Evolutionary conservation across 345 rosid species (phyloP).

Genomic region (Camelina hispida): DNA sequence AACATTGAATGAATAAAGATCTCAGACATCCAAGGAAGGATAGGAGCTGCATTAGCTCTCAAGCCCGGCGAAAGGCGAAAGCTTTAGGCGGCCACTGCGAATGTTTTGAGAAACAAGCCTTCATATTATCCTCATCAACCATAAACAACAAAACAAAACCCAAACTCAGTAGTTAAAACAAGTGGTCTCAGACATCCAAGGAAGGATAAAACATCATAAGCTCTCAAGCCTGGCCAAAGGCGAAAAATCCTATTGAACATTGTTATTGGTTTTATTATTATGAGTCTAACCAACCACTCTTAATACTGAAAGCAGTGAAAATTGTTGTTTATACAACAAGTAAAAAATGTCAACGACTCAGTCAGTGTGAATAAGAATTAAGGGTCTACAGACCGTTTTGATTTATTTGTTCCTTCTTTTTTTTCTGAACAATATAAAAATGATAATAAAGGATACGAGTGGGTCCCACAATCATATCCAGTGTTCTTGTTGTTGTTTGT

Average conservation of each 20-base stretch:
- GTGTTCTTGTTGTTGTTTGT: neutral
- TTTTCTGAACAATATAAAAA: neutral
- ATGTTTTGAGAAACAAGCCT: constrained; percentile 51
- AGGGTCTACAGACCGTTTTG: no score
- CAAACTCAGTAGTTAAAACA: neutral
- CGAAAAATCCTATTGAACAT: no score
- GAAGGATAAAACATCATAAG: constrained; percentile 61
- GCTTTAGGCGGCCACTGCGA: constrained; percentile 78
- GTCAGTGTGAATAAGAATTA: no score
- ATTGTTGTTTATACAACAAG: no score
- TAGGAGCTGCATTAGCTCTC: constrained; percentile 41
- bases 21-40: constrained; percentile 49
- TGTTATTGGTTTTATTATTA: no score
- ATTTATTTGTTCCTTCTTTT: no score
- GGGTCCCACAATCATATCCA: constrained; percentile 38
- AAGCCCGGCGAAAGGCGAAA: constrained; percentile 46
- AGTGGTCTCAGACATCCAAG: constrained; percentile 49
- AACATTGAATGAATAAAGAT: neutral
- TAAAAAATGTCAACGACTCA: no score
- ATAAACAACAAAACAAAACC: neutral
- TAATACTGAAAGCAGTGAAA: no score
- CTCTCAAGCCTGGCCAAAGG: constrained; percentile 74
- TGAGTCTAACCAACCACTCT: no score
- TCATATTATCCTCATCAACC: neutral
- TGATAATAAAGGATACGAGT: neutral